Evolutionary conservation across 1,139 yeast genomes (phyloP).

Genomic region (Pichia sp.): DNA sequence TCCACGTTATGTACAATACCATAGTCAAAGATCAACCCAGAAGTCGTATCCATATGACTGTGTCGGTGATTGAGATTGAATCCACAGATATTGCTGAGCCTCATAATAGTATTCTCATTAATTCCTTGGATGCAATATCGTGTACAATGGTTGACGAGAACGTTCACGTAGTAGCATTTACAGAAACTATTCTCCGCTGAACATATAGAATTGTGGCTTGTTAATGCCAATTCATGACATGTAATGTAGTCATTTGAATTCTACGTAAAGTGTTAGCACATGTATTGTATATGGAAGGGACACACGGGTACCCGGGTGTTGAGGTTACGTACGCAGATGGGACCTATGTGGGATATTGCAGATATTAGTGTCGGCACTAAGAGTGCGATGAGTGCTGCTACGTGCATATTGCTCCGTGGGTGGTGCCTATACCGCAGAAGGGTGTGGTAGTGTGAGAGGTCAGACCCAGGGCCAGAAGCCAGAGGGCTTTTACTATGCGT

Average conservation of each 20-base stretch:
- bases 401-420: too few species aligned
- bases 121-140: conserved; percentile 13
- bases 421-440: too few species aligned
- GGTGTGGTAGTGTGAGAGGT: too few species aligned
- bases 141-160: conserved; percentile 16
- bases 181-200: conserved; percentile 16
- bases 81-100: conserved; percentile 1
- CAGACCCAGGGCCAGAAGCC: too few species aligned
- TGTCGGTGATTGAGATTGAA: not conserved
- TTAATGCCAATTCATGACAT: conserved; percentile 1
- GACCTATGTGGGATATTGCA: conserved; percentile 1
- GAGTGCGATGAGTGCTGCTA: too few species aligned
- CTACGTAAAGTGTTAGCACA: conserved; percentile 1
- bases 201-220: conserved; percentile 3
- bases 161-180: conserved; percentile 21
- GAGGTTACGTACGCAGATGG: conserved; percentile 7
- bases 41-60: too few species aligned
- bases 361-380: not conserved
- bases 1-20: too few species aligned
- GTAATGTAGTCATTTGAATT: conserved; percentile 1
- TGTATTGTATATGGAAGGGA: too few species aligned
- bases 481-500: too few species aligned
- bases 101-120: conserved; percentile 1
- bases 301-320: too few species aligned
- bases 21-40: not conserved